Conservation (phyloP, 2,329 filamentous ascomycete genomes). For the Claviceps sp. region DNA sequence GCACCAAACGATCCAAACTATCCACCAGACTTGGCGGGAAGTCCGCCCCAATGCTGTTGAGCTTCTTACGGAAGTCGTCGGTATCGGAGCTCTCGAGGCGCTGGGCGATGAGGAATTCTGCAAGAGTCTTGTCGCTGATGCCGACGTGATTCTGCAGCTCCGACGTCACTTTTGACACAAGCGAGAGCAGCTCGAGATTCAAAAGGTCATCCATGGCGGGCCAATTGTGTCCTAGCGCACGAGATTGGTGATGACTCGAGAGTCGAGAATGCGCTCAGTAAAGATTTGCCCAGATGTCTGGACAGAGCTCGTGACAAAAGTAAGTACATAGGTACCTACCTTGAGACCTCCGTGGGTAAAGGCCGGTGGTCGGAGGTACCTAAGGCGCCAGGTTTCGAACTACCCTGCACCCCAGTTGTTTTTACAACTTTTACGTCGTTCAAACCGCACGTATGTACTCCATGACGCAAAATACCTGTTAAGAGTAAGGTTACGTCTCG, state of each 20-base stretch:
- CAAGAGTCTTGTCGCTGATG: constrained; percentile 84
- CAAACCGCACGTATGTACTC: too few relatives aligned
- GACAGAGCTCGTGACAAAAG: background rate
- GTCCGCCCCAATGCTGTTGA: constrained; percentile 64
- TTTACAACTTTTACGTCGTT: too few relatives aligned
- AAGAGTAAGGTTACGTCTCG: too few relatives aligned
- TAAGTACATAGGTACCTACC: too few relatives aligned
- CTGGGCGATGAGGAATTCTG: constrained; percentile 90
- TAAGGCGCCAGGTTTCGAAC: too few relatives aligned
- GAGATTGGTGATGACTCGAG: background rate
- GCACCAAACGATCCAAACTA: constrained; percentile 78
- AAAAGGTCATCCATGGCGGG: constrained; percentile 73
- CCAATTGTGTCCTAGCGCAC: constrained; percentile 8
- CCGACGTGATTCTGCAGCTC: constrained; percentile 92
- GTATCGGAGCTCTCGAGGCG: constrained; percentile 61
- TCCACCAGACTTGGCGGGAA: constrained; percentile 80
- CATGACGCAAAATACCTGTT: too few relatives aligned
- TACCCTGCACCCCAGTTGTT: too few relatives aligned
- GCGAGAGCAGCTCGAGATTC: constrained; percentile 81
- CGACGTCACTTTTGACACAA: constrained; percentile 87
- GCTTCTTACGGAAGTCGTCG: constrained; percentile 59
- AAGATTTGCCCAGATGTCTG: background rate
- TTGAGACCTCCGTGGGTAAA: background rate
- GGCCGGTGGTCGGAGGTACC: background rate
- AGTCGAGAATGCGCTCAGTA: background rate